Percentiles rank a stretch among this genome's conserved stretches.
Conservation (phyloP, 1,139 yeast genomes). For the Diutina sp. region DNA sequence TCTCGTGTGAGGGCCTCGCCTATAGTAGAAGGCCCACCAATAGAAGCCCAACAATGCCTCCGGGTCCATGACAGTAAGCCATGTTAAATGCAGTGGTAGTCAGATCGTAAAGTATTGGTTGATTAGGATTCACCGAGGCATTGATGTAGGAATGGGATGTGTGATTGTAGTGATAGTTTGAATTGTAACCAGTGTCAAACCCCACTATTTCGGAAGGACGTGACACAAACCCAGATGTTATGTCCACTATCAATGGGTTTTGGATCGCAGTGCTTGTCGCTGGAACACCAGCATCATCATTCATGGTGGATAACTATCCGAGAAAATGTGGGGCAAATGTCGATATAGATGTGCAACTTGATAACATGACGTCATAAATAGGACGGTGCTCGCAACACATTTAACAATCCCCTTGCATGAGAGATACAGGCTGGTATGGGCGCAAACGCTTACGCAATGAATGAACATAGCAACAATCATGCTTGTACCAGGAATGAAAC, state of each 20-base stretch:
- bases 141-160: not conserved
- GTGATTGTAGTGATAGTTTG: not conserved
- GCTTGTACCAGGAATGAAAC: not conserved
- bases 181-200: not conserved
- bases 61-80: not conserved
- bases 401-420: not conserved
- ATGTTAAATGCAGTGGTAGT: not conserved
- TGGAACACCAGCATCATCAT: not conserved
- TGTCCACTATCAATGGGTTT: not conserved
- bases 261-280: not conserved
- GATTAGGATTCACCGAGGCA: not conserved
- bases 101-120: not conserved
- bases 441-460: not conserved
- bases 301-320: not conserved
- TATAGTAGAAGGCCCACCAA: not conserved
- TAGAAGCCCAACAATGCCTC: not conserved
- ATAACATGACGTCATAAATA: not conserved
- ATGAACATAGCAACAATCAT: not conserved
- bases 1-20: not conserved
- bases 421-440: not conserved
- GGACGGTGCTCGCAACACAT: not conserved
- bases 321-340: not conserved
- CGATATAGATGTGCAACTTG: not conserved
- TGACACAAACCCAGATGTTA: not conserved
- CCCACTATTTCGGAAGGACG: not conserved